Percentiles rank a stretch among this genome's conserved stretches.
phyloP scores from a whole-genome alignment of 2,329 filamentous ascomycete genomes.

The Ophiosphaerella korrae region DNA sequence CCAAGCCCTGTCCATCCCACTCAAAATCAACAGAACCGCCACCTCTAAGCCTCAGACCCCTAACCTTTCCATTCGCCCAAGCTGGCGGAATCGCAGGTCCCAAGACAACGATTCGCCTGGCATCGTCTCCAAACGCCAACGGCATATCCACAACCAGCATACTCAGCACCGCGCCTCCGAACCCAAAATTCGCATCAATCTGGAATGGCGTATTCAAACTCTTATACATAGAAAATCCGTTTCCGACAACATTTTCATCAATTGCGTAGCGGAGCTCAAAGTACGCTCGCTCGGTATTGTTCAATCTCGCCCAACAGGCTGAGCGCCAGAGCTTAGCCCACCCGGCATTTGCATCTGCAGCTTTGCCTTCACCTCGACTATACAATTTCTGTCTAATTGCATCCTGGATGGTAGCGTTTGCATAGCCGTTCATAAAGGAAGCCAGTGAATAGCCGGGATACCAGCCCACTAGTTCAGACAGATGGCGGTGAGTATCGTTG shows the following conservation, averaged over 20 bases:
- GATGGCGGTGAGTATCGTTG: constrained; percentile 58
- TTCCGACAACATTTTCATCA: constrained; percentile 56
- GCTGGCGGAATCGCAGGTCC: constrained; percentile 55
- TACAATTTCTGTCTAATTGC: constrained; percentile 55
- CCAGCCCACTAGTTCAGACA: constrained; percentile 63
- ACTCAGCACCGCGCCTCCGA: constrained; percentile 58
- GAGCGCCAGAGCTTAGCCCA: constrained; percentile 65
- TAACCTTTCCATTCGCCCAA: constrained; percentile 54
- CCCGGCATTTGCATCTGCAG: constrained; percentile 57
- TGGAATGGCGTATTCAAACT: constrained; percentile 58
- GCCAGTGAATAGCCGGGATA: constrained; percentile 60
- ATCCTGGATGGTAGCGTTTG: constrained; percentile 50
- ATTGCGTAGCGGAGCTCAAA: constrained; percentile 57
- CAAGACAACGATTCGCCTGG: constrained; percentile 47
- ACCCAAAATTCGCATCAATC: constrained; percentile 65
- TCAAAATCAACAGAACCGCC: constrained; percentile 52
- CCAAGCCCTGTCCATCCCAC: constrained; percentile 50
- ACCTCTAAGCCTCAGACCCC: constrained; percentile 53
- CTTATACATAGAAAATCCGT: constrained; percentile 59
- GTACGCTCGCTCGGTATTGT: constrained; percentile 57
- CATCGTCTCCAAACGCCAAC: constrained; percentile 27
- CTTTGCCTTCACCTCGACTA: constrained; percentile 55
- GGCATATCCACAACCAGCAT: constrained; percentile 60
- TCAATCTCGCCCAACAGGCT: constrained; percentile 62
- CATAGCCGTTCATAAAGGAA: constrained; percentile 48